A percentile compares a stretch with the other conserved stretches of the same genome.
Evolutionary conservation across 108 stramenopile species (phyloP).

Genomic region (Pseudonitzschia delicatissima): DNA sequence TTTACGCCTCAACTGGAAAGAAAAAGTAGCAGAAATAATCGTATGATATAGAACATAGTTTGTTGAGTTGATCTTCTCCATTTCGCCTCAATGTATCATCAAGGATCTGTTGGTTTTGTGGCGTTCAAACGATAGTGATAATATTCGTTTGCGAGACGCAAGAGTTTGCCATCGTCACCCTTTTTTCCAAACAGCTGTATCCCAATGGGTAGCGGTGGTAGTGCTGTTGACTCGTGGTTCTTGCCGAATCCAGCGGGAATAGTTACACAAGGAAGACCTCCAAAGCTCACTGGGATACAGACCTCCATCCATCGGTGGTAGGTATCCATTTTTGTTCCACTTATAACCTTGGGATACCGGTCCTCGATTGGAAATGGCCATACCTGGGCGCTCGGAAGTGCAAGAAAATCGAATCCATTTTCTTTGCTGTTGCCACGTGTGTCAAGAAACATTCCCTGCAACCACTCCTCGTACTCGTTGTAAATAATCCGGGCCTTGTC

Average conservation of each 20-base stretch:
- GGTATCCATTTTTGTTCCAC: conserved; percentile 36
- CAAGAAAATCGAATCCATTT: conserved; percentile 35
- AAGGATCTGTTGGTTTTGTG: too few relatives aligned
- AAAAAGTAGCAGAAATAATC: too few relatives aligned
- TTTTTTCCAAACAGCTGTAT: conserved; percentile 38
- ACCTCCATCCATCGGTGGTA: conserved; percentile 68
- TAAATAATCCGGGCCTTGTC: conserved; percentile 14
- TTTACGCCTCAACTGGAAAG: too few relatives aligned
- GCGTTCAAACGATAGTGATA: neutral
- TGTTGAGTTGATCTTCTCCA: too few relatives aligned
- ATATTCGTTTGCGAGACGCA: conserved; percentile 28
- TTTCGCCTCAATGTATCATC: too few relatives aligned
- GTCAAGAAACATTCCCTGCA: neutral
- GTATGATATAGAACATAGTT: too few relatives aligned
- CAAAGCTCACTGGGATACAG: conserved; percentile 42
- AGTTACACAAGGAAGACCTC: conserved; percentile 49
- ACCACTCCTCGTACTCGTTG: conserved; percentile 10
- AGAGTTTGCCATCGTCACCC: conserved; percentile 20
- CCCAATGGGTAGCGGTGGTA: conserved; percentile 44
- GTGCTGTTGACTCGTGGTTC: neutral
- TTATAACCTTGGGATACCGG: conserved; percentile 38
- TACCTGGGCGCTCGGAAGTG: conserved; percentile 46
- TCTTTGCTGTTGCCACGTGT: neutral
- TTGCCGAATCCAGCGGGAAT: conserved; percentile 15
- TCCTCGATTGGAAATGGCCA: conserved; percentile 48